Conservation (phyloP, 352 stramenopile species). For the Globisporangium okanoganense region DNA sequence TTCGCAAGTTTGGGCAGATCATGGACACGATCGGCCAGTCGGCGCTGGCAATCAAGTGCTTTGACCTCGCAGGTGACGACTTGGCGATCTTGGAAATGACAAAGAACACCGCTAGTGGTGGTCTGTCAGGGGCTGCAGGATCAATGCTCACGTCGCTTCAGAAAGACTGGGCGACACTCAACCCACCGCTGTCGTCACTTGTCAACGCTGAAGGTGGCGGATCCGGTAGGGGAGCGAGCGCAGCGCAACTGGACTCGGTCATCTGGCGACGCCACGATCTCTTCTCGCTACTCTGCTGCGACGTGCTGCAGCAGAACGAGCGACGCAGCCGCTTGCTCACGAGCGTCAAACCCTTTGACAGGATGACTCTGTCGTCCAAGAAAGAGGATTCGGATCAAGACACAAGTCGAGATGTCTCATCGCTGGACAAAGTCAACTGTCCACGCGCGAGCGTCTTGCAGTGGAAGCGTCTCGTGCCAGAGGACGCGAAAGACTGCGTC, state of each 20-base stretch:
- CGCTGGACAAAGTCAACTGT: background rate
- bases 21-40: conserved; percentile 53
- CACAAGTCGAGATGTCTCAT: background rate
- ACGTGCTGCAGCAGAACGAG: conserved; percentile 49
- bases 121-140: conserved; percentile 1
- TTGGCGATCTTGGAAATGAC: conserved; percentile 51
- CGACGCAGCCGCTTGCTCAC: conserved; percentile 63
- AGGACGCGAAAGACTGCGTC: conserved; percentile 65
- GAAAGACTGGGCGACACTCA: conserved; percentile 53
- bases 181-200: conserved; percentile 42
- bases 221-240: background rate
- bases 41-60: conserved; percentile 49
- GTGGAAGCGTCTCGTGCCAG: conserved; percentile 67
- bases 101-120: conserved; percentile 17
- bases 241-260: conserved; percentile 12
- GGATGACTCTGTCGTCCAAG: conserved; percentile 24
- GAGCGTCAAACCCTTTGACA: conserved; percentile 44
- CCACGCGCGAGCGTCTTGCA: conserved; percentile 35
- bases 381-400: conserved; percentile 1
- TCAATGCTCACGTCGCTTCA: conserved; percentile 35
- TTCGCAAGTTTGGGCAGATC: conserved; percentile 36
- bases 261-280: conserved; percentile 38
- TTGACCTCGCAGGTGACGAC: conserved; percentile 73
- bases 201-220: conserved; percentile 21
- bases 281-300: conserved; percentile 64